These are phyloP conservation scores for Cornus kousa DNA, from an alignment of 148 eudicot genomes.

Conservation along the genomic window DNA sequence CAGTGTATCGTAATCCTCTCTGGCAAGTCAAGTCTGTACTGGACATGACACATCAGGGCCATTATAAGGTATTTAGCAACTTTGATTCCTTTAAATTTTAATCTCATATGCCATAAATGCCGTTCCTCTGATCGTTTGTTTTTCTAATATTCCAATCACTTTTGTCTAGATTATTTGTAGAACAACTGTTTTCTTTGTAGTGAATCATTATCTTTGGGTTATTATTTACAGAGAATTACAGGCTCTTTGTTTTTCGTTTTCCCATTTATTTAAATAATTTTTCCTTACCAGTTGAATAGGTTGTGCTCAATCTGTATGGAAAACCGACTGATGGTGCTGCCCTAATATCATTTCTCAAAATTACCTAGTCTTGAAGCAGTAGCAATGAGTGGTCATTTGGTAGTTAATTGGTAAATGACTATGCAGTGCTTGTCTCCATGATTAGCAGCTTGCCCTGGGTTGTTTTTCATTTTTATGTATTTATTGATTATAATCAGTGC, in stretches of 20 bases:
- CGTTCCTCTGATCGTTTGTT: neutral
- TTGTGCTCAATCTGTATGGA: neutral
- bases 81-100: neutral
- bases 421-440: neutral
- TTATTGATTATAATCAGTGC: no score
- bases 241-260: neutral
- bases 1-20: conserved; percentile 65
- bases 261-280: neutral
- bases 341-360: neutral
- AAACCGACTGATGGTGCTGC: neutral
- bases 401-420: conserved; percentile 3
- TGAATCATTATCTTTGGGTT: no score
- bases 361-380: neutral
- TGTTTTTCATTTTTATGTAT: neutral
- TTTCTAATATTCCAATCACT: neutral
- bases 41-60: conserved; percentile 53
- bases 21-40: conserved; percentile 69
- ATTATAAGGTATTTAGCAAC: conserved; percentile 41
- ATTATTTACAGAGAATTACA: neutral
- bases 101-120: neutral
- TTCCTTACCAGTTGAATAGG: neutral
- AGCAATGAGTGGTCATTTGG: neutral
- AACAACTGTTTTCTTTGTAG: neutral
- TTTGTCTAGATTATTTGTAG: neutral
- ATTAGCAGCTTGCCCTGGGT: neutral